A percentile compares a stretch with the other conserved stretches of the same genome.
These are phyloP conservation scores for Nemania abortiva DNA, from an alignment of 2,329 filamentous ascomycete species.

Conservation along the genomic window DNA sequence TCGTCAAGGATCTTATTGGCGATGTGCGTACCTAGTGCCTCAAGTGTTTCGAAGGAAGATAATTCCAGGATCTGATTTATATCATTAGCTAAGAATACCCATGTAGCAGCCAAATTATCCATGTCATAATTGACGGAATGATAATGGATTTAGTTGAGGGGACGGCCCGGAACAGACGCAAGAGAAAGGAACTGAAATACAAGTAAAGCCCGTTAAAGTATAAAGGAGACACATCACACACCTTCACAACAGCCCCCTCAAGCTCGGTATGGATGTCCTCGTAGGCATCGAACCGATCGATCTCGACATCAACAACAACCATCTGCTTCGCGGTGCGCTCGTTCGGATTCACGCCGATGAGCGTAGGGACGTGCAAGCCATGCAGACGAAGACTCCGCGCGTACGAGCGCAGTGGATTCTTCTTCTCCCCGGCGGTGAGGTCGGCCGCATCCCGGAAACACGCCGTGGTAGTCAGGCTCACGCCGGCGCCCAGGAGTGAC, in stretches of 20 bases:
- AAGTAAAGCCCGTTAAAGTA: background rate
- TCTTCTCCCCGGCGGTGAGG: constrained; percentile 12
- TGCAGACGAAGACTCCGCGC: constrained; percentile 62
- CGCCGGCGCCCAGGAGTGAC: constrained; percentile 72
- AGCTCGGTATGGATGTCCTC: constrained; percentile 67
- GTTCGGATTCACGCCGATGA: constrained; percentile 80
- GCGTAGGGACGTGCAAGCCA: constrained; percentile 71
- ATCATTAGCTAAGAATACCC: background rate
- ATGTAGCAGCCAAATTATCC: background rate
- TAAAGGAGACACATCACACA: constrained; percentile 48
- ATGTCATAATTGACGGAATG: too few species aligned
- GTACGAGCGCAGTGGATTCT: constrained; percentile 49
- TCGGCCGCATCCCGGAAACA: constrained; percentile 52
- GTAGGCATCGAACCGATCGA: constrained; percentile 64
- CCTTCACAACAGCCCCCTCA: constrained; percentile 72
- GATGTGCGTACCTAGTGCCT: constrained; percentile 67
- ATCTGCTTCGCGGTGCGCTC: constrained; percentile 76
- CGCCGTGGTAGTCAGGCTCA: constrained; percentile 63
- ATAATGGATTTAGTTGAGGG: too few species aligned
- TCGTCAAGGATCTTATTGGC: constrained; percentile 60
- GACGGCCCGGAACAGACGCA: too few species aligned
- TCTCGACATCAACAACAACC: constrained; percentile 71
- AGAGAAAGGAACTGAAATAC: background rate
- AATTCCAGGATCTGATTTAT: constrained; percentile 62
- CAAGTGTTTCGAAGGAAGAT: constrained; percentile 72